These are phyloP conservation scores for Rhizoclosmatium sp. DNA, from an alignment of 192 early-diverging fungal genomes.

Conservation along the genomic window DNA sequence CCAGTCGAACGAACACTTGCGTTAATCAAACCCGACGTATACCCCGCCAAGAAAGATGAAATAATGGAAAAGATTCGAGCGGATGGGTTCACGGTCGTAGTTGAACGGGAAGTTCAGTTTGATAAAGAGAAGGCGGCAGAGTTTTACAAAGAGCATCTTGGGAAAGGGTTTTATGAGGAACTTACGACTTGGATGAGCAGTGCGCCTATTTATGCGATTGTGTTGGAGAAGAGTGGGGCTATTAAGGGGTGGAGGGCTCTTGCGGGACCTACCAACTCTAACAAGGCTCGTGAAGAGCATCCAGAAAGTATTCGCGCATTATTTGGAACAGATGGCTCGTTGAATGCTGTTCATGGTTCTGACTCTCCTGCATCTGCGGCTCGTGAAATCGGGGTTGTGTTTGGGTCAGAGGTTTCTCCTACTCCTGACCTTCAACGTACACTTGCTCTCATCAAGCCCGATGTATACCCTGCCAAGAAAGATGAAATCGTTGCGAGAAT, in stretches of 20 bases:
- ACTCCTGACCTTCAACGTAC: conserved; percentile 41
- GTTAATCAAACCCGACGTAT: conserved; percentile 63
- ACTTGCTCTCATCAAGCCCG: conserved; percentile 58
- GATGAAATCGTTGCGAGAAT: conserved; percentile 55
- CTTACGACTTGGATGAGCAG: conserved; percentile 53
- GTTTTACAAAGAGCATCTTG: conserved; percentile 59
- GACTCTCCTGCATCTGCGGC: conserved; percentile 58
- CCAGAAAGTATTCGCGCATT: conserved; percentile 64
- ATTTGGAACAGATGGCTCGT: conserved; percentile 60
- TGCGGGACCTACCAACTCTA: conserved; percentile 65
- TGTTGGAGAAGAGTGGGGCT: conserved; percentile 60
- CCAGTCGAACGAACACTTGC: conserved; percentile 52
- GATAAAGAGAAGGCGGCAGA: conserved; percentile 47
- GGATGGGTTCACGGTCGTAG: conserved; percentile 42
- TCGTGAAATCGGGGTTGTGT: conserved; percentile 53
- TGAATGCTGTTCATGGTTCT: conserved; percentile 68
- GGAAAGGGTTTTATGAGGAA: conserved; percentile 48
- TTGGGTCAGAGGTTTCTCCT: conserved; percentile 48
- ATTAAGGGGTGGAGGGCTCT: conserved; percentile 63
- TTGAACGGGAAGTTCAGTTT: conserved; percentile 41
- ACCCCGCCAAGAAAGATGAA: conserved; percentile 56
- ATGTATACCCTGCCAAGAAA: conserved; percentile 59
- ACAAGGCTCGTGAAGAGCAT: conserved; percentile 61
- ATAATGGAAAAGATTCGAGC: conserved; percentile 42
- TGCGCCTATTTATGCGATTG: conserved; percentile 63